A percentile compares a stretch with the other conserved stretches of the same genome.
Conservation (phyloP, 169 alveolate genomes). For the Nephromyces sp. region DNA sequence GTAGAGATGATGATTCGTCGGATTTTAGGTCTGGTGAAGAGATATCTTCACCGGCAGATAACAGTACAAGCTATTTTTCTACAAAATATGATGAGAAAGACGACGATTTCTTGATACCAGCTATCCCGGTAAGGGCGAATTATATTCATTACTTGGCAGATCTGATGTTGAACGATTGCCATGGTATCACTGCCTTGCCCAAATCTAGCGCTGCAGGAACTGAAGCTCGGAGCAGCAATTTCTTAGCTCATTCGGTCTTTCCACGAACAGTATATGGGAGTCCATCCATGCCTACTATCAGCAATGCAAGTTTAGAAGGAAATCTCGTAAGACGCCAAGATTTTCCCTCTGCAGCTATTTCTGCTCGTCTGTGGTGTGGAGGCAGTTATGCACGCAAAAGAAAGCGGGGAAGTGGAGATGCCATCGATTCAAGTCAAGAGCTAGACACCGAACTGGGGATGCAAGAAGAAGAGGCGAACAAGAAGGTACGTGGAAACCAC, state of each 20-base stretch:
- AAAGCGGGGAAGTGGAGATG: too few relatives aligned
- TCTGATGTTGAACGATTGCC: constrained; percentile 15
- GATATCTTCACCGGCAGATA: neutral
- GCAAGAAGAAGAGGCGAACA: neutral
- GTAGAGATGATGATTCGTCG: too few relatives aligned
- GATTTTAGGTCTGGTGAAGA: neutral
- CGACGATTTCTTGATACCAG: constrained; percentile 34
- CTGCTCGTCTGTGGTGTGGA: too few relatives aligned
- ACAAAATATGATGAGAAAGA: too few relatives aligned
- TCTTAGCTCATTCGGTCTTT: neutral
- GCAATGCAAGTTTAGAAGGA: neutral
- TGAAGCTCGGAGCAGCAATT: neutral
- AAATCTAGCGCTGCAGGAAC: neutral
- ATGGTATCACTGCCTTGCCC: neutral
- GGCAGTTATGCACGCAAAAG: too few relatives aligned
- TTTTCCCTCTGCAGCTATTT: too few relatives aligned
- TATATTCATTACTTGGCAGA: constrained; percentile 49
- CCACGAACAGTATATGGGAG: neutral
- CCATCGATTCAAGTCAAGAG: neutral
- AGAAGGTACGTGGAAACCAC: neutral
- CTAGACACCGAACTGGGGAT: neutral
- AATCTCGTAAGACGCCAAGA: neutral
- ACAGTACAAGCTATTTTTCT: neutral
- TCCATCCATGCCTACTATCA: neutral
- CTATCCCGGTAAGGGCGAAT: constrained; percentile 45